Evolutionary conservation across 805 yeast species (phyloP).

Genomic region (Metschnikowia picachoensis): DNA sequence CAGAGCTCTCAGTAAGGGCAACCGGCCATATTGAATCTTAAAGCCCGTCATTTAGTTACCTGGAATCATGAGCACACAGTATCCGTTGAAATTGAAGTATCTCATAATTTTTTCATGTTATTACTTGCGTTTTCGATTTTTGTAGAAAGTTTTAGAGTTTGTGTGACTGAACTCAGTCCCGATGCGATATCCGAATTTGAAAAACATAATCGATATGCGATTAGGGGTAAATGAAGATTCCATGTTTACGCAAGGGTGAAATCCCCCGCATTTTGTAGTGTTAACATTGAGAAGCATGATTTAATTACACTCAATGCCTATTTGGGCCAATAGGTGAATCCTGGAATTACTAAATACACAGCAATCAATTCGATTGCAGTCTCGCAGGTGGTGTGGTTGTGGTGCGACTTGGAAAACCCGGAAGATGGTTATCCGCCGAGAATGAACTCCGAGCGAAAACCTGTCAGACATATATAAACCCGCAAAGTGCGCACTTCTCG

Average conservation of each 20-base stretch:
- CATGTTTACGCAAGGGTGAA: no score
- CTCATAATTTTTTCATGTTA: neutral
- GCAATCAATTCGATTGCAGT: neutral
- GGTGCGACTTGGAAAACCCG: conserved; percentile 7
- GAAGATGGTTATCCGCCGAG: conserved; percentile 11
- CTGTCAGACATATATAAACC: conserved; percentile 4
- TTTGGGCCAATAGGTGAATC: no score
- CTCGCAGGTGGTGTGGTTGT: conserved; percentile 1
- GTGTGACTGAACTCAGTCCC: neutral
- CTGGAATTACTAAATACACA: no score
- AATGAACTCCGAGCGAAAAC: conserved; percentile 6
- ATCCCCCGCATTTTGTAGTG: neutral
- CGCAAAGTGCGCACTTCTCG: conserved; percentile 5
- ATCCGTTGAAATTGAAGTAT: neutral
- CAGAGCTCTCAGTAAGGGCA: neutral
- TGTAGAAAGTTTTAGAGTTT: neutral
- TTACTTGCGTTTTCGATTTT: neutral
- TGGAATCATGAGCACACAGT: neutral
- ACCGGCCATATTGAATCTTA: neutral
- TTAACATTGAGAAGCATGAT: neutral
- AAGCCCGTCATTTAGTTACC: neutral
- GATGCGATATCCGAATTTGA: no score
- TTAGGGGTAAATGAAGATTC: no score
- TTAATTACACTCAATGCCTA: no score
- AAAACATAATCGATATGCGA: no score